Conservation (phyloP, 2,329 filamentous ascomycete species). For the Xylariaceae sp. region DNA sequence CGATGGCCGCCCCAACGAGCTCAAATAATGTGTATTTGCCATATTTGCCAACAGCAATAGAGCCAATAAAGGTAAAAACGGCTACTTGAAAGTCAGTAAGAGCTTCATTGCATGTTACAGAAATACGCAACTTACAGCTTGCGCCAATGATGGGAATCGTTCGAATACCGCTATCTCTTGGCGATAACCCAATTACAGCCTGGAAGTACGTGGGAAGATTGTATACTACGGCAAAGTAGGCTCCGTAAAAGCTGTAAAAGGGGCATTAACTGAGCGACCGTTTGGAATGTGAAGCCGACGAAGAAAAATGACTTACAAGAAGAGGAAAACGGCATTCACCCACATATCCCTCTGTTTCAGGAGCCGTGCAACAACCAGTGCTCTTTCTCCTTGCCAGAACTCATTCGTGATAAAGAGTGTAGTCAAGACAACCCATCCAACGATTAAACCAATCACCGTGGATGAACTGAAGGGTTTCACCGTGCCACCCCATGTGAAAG, state of each 20-base stretch:
- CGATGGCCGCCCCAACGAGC: constrained; percentile 43
- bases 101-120: background rate
- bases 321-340: constrained; percentile 15
- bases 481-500: constrained; percentile 43
- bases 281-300: constrained; percentile 14
- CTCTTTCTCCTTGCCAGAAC: constrained; percentile 42
- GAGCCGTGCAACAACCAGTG: constrained; percentile 47
- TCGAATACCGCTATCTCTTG: constrained; percentile 48
- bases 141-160: constrained; percentile 41
- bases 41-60: constrained; percentile 24
- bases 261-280: background rate
- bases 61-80: constrained; percentile 8
- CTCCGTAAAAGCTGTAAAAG: constrained; percentile 15
- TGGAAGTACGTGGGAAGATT: constrained; percentile 58
- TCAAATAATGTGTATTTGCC: constrained; percentile 52
- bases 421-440: constrained; percentile 46
- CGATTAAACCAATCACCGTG: constrained; percentile 46
- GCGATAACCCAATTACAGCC: constrained; percentile 44
- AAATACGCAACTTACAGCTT: constrained; percentile 11
- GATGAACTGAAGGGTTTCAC: constrained; percentile 19
- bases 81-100: constrained; percentile 38
- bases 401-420: constrained; percentile 48
- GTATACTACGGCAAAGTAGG: constrained; percentile 40
- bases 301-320: constrained; percentile 27
- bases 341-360: constrained; percentile 46